These are phyloP conservation scores for Colletotrichum costaricense DNA, from an alignment of 2,329 filamentous ascomycete species.

Conservation along the genomic window DNA sequence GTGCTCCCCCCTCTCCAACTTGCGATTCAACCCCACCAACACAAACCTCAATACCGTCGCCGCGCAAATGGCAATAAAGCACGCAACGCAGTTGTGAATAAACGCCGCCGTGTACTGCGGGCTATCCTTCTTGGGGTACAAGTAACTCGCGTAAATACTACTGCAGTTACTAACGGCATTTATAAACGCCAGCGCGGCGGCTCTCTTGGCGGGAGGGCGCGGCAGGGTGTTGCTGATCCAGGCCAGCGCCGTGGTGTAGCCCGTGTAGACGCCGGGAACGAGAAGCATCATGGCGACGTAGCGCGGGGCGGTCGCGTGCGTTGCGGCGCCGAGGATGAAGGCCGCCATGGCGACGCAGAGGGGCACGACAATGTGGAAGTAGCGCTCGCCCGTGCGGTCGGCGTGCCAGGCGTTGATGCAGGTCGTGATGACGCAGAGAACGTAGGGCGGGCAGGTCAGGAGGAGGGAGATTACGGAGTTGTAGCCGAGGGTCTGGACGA, in stretches of 20 bases:
- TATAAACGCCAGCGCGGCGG: slow-evolving; percentile 77
- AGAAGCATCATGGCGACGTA: slow-evolving; percentile 62
- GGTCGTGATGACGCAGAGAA: slow-evolving; percentile 70
- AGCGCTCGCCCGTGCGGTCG: slow-evolving; percentile 77
- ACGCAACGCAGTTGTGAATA: slow-evolving; percentile 74
- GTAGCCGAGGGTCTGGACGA: slow-evolving; percentile 76
- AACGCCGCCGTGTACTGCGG: slow-evolving; percentile 68
- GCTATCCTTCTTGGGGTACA: slow-evolving; percentile 66
- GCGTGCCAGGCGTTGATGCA: slow-evolving; percentile 77
- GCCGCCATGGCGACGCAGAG: slow-evolving; percentile 70
- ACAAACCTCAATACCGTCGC: slow-evolving; percentile 73
- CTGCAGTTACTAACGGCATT: slow-evolving; percentile 66
- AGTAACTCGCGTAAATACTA: slow-evolving; percentile 74
- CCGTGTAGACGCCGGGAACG: slow-evolving; percentile 45
- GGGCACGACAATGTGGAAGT: slow-evolving; percentile 73
- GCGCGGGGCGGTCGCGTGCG: slow-evolving; percentile 68
- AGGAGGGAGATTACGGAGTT: slow-evolving; percentile 69
- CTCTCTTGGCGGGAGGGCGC: slow-evolving; percentile 79
- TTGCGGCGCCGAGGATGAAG: slow-evolving; percentile 76
- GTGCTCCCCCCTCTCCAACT: slow-evolving; percentile 72
- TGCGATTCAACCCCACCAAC: slow-evolving; percentile 74
- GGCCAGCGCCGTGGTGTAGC: slow-evolving; percentile 72
- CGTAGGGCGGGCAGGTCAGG: slow-evolving; percentile 74
- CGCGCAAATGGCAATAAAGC: slow-evolving; percentile 71
- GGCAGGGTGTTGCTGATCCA: slow-evolving; percentile 83